Evolutionary conservation across 495 filamentous ascomycete genomes (phyloP), one percentile per base, ranked within the genome.

Genomic region (Astrothelium subdiscretum): DNA sequence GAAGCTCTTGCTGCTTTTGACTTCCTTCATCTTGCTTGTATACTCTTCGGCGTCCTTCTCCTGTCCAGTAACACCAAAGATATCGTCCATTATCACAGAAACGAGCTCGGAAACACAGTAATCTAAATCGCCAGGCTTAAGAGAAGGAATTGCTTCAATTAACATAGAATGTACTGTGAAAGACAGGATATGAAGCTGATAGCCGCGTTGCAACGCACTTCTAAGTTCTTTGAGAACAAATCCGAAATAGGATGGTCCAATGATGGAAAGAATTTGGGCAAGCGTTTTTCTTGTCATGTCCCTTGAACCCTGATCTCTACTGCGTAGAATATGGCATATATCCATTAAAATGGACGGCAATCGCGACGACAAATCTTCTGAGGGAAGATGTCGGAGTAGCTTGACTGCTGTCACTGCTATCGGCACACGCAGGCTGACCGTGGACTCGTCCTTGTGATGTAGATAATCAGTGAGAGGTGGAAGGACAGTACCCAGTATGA

Each of bases 31-130:
- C 69, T 90, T 86, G 74, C 88, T 96, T 61, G 87, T 83, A 70
- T 99, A 99, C 48, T 91, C 94, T 66, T 92, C 91, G 0, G 92
- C 91, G 67, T 99, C 94, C 71, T 99, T 99, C 69, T 99, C 94
- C 75, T 94, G 86, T 15, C 94, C 94, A n/a, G 87, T 85, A n/a
- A 83, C 85, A 20, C 94, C 94, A 71, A 99, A 99, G 13, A 91
- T 95, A 70, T 97, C 95, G 67, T 99, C 94, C 89, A 97, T 95
- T 59, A 97, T 87, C 44, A 99, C 81, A 3, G 83, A 78, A 48
- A 90, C 83, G 43, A 97, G 83, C 20, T 89, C 79, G 3, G 77
- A 72, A 32, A 97, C 75, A 71, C 92, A 97, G 68, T 96, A 92
- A 66, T 99, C 91, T 44, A 97, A 75, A 63, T 90, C 89, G 20